Conservation (phyloP, 768 basidiomycete genomes). For the Tylopilus cervinicoccineus region DNA sequence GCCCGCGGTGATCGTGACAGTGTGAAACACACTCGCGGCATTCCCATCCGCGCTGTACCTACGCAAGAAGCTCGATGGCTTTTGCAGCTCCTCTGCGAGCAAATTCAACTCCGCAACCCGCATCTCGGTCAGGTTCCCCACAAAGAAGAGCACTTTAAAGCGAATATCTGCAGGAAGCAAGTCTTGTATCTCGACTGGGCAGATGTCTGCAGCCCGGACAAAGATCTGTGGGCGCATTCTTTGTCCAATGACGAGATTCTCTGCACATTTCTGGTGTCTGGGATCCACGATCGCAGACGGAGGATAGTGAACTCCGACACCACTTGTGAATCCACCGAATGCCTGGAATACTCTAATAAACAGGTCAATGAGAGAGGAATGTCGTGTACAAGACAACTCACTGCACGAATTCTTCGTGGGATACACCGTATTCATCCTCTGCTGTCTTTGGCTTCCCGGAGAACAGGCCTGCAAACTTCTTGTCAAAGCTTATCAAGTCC, state of each 20-base stretch:
- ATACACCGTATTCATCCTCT: conserved; percentile 27
- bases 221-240: conserved; percentile 33
- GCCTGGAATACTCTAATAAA: conserved; percentile 30
- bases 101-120: conserved; percentile 18
- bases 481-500: conserved; percentile 67
- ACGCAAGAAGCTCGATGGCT: conserved; percentile 23
- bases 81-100: conserved; percentile 25
- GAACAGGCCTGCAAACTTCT: conserved; percentile 44
- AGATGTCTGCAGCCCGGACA: conserved; percentile 32
- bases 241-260: conserved; percentile 30
- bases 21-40: conserved; percentile 24
- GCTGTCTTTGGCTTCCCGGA: conserved; percentile 46
- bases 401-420: conserved; percentile 33
- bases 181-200: conserved; percentile 36
- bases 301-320: conserved; percentile 36
- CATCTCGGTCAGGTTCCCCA: conserved; percentile 20
- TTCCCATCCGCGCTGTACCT: conserved; percentile 22
- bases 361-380: neutral
- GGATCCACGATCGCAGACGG: conserved; percentile 32
- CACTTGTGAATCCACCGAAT: conserved; percentile 33
- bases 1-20: conserved; percentile 21
- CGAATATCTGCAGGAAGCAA: conserved; percentile 32
- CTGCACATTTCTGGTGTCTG: conserved; percentile 27
- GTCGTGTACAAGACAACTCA: conserved; percentile 4
- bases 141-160: conserved; percentile 35